Conservation (phyloP, 2,329 filamentous ascomycete genomes). For the Fonsecaea multimorphosa region DNA sequence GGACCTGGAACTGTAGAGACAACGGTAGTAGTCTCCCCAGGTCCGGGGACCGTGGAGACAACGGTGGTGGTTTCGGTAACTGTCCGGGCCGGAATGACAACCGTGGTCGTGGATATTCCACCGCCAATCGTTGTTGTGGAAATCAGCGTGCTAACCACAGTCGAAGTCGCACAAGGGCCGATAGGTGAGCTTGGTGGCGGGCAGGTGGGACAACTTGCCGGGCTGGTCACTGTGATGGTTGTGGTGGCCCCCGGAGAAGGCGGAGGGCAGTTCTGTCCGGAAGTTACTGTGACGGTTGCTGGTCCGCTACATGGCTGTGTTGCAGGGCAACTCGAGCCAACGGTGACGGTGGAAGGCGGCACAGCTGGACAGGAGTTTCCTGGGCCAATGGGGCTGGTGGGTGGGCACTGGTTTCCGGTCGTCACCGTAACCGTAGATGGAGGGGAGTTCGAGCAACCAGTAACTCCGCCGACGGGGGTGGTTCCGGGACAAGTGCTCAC, state of each 20-base stretch:
- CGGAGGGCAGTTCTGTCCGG: background rate
- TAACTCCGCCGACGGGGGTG: background rate
- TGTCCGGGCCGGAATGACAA: background rate
- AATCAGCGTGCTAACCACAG: constrained; percentile 3
- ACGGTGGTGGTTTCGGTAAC: background rate
- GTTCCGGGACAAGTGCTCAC: constrained; percentile 12
- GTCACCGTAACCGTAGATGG: constrained; percentile 4
- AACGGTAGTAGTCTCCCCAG: background rate
- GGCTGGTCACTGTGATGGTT: constrained; percentile 9
- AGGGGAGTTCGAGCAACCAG: constrained; percentile 1
- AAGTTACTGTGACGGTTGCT: constrained; percentile 4
- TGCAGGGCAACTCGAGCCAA: background rate
- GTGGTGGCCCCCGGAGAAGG: background rate
- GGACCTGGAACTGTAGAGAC: background rate
- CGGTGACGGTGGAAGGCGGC: background rate
- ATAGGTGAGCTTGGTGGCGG: constrained; percentile 1
- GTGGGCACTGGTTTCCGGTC: background rate
- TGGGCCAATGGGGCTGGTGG: constrained; percentile 8
- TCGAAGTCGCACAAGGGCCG: background rate
- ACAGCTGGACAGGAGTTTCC: background rate
- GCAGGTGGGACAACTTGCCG: background rate
- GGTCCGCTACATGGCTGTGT: background rate
- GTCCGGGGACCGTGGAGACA: background rate
- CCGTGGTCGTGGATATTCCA: background rate
- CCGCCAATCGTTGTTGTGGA: constrained; percentile 4